Evolutionary conservation across 2,329 filamentous ascomycete genomes (phyloP).

Genomic region (Cordyceps cateniannulata): DNA sequence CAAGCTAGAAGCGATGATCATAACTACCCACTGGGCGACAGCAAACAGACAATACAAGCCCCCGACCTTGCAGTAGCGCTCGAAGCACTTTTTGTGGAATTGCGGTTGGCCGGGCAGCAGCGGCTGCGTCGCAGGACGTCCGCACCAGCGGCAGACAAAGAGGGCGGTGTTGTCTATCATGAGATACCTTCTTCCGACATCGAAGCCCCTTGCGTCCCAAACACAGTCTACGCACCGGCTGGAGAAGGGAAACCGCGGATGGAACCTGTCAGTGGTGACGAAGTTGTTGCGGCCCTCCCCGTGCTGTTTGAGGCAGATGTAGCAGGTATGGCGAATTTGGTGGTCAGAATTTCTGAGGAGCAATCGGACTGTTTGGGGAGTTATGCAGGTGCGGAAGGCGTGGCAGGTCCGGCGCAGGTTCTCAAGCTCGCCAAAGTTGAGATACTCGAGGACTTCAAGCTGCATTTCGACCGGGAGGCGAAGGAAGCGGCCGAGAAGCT

Average conservation of each 20-base stretch:
- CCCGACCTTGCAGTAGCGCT: slow-evolving; percentile 30
- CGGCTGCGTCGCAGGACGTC: slow-evolving; percentile 26
- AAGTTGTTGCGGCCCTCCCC: slow-evolving; percentile 23
- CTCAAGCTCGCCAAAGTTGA: slow-evolving; percentile 38
- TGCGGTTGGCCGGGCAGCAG: slow-evolving; percentile 29
- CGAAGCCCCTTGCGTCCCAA: slow-evolving; percentile 26
- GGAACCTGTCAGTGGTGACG: slow-evolving; percentile 24
- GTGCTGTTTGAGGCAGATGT: slow-evolving; percentile 31
- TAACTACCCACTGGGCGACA: slow-evolving; percentile 30
- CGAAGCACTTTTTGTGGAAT: slow-evolving; percentile 35
- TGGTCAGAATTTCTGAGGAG: slow-evolving; percentile 29
- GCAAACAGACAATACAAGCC: slow-evolving; percentile 33
- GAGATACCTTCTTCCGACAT: slow-evolving; percentile 30
- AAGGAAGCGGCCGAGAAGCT: slow-evolving; percentile 20
- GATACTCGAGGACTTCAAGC: slow-evolving; percentile 31
- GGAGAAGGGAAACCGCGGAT: slow-evolving; percentile 31
- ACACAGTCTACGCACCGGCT: slow-evolving; percentile 36
- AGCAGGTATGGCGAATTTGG: slow-evolving; percentile 33
- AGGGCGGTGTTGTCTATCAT: slow-evolving; percentile 29
- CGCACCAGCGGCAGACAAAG: slow-evolving; percentile 40
- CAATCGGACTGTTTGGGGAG: slow-evolving; percentile 27
- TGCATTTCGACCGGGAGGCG: slow-evolving; percentile 36
- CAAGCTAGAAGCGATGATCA: slow-evolving; percentile 29
- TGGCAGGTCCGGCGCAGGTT: slow-evolving; percentile 35
- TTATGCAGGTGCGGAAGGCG: slow-evolving; percentile 29